These are phyloP conservation scores for Chlorella sorokiniana DNA, from an alignment of 139 green algal genomes.

Conservation along the genomic window DNA sequence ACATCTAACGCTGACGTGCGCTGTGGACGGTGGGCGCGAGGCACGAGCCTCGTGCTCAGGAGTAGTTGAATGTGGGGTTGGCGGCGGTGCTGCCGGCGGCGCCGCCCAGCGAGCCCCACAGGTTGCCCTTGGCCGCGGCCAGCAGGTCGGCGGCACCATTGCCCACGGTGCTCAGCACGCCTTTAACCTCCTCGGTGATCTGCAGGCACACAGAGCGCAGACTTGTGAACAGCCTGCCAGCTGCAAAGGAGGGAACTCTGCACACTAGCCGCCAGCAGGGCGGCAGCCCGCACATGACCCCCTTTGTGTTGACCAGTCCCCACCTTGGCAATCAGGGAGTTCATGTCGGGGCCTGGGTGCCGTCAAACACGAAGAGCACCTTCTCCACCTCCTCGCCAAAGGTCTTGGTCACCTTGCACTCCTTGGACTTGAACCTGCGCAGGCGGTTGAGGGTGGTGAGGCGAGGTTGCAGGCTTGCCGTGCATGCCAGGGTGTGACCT, in stretches of 20 bases:
- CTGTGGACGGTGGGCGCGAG: too few relatives aligned
- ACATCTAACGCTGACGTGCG: too few relatives aligned
- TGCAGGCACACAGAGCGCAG: too few relatives aligned
- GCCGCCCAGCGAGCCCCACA: not conserved
- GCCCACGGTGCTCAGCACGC: slow-evolving; percentile 19
- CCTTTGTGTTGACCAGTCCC: too few relatives aligned
- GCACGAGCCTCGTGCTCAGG: not conserved
- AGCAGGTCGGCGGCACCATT: not conserved
- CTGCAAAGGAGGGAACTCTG: too few relatives aligned
- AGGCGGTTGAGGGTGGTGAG: not conserved
- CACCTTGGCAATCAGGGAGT: slow-evolving; percentile 21
- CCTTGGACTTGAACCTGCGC: slow-evolving; percentile 34
- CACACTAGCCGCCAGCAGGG: too few relatives aligned
- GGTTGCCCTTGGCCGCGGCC: not conserved
- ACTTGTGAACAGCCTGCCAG: too few relatives aligned
- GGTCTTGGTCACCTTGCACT: slow-evolving; percentile 42
- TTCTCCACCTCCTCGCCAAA: slow-evolving; percentile 36
- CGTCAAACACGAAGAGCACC: slow-evolving; percentile 49
- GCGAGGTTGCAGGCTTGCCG: not conserved
- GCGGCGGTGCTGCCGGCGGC: not conserved
- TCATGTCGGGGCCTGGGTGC: slow-evolving; percentile 5
- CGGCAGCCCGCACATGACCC: too few relatives aligned
- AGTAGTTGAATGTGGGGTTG: slow-evolving; percentile 8
- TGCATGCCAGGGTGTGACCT: too few relatives aligned
- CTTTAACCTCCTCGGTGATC: slow-evolving; percentile 26